phyloP scores from a whole-genome alignment of 108 stramenopile species.

The Cyclotella sp. region DNA sequence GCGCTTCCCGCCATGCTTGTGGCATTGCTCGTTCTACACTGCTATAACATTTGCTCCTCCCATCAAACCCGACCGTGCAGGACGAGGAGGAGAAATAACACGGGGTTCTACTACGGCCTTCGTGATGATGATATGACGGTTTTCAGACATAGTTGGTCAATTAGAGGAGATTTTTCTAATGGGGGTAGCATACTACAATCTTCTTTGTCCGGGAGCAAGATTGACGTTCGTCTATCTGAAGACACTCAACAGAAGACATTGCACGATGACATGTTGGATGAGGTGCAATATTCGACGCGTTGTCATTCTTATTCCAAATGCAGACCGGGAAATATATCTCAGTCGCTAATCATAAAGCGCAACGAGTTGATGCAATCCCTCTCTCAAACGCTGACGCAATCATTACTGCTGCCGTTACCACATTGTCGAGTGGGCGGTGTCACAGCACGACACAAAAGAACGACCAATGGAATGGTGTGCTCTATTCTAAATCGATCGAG shows the following conservation, averaged over 20 bases:
- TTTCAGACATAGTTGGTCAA: background rate
- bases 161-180: background rate
- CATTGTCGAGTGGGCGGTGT: background rate
- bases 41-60: background rate
- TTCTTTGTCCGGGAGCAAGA: too few species aligned
- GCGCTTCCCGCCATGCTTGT: too few species aligned
- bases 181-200: too few species aligned
- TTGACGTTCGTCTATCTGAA: too few species aligned
- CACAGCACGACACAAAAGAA: background rate
- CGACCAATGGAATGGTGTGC: background rate
- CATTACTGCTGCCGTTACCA: background rate
- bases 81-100: constrained; percentile 42
- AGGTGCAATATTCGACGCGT: too few species aligned
- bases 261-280: too few species aligned
- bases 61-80: background rate
- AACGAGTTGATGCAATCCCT: background rate
- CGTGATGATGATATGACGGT: constrained; percentile 40
- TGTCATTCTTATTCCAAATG: too few species aligned
- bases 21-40: too few species aligned
- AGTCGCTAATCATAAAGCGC: background rate
- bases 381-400: constrained; percentile 2
- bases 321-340: too few species aligned
- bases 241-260: too few species aligned
- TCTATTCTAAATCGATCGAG: too few species aligned
- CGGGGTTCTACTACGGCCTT: constrained; percentile 56